Conservation (phyloP, 257 asterid genomes). For the Petunia axillaris region DNA sequence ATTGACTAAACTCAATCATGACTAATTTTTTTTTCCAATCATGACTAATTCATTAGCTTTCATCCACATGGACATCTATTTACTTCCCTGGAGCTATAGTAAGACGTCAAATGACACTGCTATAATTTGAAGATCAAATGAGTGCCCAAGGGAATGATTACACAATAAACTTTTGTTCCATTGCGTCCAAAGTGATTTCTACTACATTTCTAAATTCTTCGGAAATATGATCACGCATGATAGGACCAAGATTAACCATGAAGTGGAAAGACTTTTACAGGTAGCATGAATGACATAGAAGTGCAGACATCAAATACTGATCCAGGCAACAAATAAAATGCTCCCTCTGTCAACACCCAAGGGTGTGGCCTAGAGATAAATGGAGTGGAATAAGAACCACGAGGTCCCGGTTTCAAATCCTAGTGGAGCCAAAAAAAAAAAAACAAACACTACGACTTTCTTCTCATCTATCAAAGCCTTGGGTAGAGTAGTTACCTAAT, state of each 20-base stretch:
- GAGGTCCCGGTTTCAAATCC: not conserved
- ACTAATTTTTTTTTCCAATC: not conserved
- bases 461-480: too few relatives aligned
- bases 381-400: too few relatives aligned
- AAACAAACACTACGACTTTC: too few relatives aligned
- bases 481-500: too few relatives aligned
- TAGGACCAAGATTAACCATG: not conserved
- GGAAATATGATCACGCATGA: not conserved
- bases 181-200: not conserved
- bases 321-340: not conserved
- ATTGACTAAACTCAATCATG: not conserved
- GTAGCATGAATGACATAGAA: too few relatives aligned
- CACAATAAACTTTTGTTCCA: not conserved
- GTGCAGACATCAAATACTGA: not conserved
- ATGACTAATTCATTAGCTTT: not conserved
- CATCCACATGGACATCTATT: not conserved
- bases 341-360: too few relatives aligned
- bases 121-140: not conserved
- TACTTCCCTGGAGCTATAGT: slow-evolving; percentile 13
- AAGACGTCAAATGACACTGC: not conserved
- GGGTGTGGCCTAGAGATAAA: too few relatives aligned
- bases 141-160: not conserved
- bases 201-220: not conserved
- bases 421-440: not conserved
- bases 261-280: not conserved